Base-by-base conservation (phyloP, 2,329 filamentous ascomycete genomes). In the Fusarium coicis region DNA sequence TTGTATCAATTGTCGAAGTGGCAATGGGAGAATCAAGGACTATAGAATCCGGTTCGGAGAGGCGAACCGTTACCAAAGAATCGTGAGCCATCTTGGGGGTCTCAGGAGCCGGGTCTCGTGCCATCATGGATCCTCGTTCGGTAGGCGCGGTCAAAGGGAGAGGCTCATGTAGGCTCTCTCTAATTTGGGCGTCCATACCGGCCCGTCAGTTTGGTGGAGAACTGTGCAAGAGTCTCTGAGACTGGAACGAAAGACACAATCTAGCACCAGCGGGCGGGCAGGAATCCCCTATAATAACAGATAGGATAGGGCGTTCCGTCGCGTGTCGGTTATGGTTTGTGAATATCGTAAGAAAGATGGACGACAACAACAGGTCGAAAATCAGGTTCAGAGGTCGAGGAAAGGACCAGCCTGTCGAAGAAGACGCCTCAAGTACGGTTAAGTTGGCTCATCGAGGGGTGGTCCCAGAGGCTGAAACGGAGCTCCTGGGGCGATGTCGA, bases 1-100 rank as follows among this genome's bases (percentile, higher is more conserved):
- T 65, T 63, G 72, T 73, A 21, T 75, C 49, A 40, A 67, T 62
- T 40, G 70, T 64, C 8, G 66, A 54, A 14, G 63, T 68, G 49
- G 70, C 49, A 26, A 75, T 49, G 42, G 73, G 63, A 23, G 70
- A 65, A 40, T 80, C 74, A 76, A 91, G 85, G 72, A 84, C 81
- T 76, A 90, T 77, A 75, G 85, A 77, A 75, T 88, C 81, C 66
- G 87, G 84, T 79, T 93, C 92, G 26, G 92, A 94, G 54, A 94
- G 85, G 61, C 92, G 88, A 49, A 94, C 92, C 12, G 92, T 94
- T 50, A 94, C 92, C 91, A 94, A 92, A 26, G 93, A 94, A 81
- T 94, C 92, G 79, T 88, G 87, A 26, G 80, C 74, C 79, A 83
- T 83, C 67, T 79, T 83, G n/a, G 81, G 80, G 49, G 80, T 81